Base-by-base conservation (phyloP, 208 protist genomes). In the Willaertia magna region DNA sequence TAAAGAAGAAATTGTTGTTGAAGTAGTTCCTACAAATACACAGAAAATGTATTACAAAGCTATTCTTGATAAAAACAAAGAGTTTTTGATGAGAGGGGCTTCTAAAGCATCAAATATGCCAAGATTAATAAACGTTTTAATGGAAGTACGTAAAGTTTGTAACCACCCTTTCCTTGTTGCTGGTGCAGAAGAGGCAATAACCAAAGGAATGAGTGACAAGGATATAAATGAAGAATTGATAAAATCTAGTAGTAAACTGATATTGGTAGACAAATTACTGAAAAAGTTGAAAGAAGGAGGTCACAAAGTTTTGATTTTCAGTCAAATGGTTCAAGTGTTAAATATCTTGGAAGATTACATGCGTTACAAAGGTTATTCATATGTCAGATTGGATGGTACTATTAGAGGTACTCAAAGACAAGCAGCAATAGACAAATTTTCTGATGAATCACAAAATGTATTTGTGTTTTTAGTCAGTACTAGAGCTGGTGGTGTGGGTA, bases 391-490 rank as follows among this genome's bases (percentile, higher is more conserved):
- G 16, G 85, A 87, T 39, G 85, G 95, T 78, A 94, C 91, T 85
- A 96, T 94, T 30, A 93, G 89, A 87, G 92, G 91, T 74, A 92
- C 94, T 85, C 89, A 94, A 47, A 90, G 95, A 34, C 95, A 98
- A 86, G 86, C 91, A 49, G 91, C 96, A 84, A 98, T 99, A 90
- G 95, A 96, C 11, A 34, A 89, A 39, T 99, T 98, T 92, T 98
- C 98, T 89, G 88, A 92, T 30, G 91, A 91, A 0, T 92, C 90
- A 46, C 95, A 92, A 85, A 91, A 95, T 40, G 93, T 92, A 85
- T 99, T 99, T 88, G 86, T 98, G 40, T 99, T 99, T 89, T 76
- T 99, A 12, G 92, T 99, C 0, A 97, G 94, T 42, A 99, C 98
- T 0, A 93, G 97, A 49, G 97, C 98, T 6, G 98, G 98, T 75